Conservation (phyloP, 2,329 filamentous ascomycete genomes). For the Fusarium coicis region DNA sequence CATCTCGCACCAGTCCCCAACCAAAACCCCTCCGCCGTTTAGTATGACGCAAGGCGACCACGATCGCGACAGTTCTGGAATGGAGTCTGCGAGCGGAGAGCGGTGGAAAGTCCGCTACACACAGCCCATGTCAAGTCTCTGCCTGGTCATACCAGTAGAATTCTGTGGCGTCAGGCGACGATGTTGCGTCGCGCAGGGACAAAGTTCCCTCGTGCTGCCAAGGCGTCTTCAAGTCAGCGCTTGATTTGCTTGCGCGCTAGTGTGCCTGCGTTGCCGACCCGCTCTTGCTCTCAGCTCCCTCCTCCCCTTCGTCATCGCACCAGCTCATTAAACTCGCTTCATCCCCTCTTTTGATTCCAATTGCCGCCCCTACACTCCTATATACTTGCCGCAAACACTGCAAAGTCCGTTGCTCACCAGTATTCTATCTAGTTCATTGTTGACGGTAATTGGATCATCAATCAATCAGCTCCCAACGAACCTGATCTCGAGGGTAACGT, state of each 20-base stretch:
- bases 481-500: conserved; percentile 84
- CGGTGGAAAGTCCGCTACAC: conserved; percentile 32
- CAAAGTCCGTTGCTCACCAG: conserved; percentile 39
- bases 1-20: conserved; percentile 35
- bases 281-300: conserved; percentile 29
- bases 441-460: conserved; percentile 88
- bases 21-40: conserved; percentile 27
- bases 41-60: conserved; percentile 43
- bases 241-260: conserved; percentile 42
- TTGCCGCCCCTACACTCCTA: conserved; percentile 28
- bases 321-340: conserved; percentile 32
- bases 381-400: conserved; percentile 14
- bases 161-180: conserved; percentile 29
- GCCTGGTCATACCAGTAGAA: conserved; percentile 29
- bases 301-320: conserved; percentile 36
- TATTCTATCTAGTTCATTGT: conserved; percentile 81
- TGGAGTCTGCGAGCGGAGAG: conserved; percentile 33
- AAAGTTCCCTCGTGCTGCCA: conserved; percentile 29
- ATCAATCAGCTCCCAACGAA: conserved; percentile 83
- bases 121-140: conserved; percentile 28
- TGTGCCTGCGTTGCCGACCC: conserved; percentile 41
- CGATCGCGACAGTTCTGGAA: conserved; percentile 36
- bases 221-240: conserved; percentile 27
- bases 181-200: conserved; percentile 12
- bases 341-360: conserved; percentile 33